phyloP scores from a whole-genome alignment of 2,329 filamentous ascomycete species.

The Aspergillus sp. region DNA sequence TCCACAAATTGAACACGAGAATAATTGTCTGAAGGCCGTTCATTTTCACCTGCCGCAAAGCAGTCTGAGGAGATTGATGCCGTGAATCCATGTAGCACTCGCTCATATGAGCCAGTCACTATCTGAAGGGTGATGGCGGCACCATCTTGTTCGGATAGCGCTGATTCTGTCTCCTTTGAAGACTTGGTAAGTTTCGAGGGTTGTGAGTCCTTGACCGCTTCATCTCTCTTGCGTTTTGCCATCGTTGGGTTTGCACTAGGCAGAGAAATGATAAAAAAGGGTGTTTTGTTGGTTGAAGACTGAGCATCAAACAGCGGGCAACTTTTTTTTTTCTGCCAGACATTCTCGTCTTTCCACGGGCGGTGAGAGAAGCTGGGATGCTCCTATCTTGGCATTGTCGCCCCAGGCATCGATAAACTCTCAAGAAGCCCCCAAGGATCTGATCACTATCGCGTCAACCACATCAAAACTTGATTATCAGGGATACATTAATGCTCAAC shows the following conservation, averaged over 20 bases:
- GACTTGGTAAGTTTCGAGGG: slow-evolving; percentile 38
- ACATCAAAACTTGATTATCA: slow-evolving; percentile 6
- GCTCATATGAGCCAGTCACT: slow-evolving; percentile 89
- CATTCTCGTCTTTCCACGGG: slow-evolving; percentile 6
- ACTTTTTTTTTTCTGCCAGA: slow-evolving; percentile 29
- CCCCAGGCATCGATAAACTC: not conserved
- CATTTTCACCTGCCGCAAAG: slow-evolving; percentile 25
- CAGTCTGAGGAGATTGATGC: slow-evolving; percentile 60
- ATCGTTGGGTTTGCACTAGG: slow-evolving; percentile 24
- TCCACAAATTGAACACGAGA: slow-evolving; percentile 71
- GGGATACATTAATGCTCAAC: not conserved
- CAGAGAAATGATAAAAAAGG: not conserved
- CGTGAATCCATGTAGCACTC: slow-evolving; percentile 84
- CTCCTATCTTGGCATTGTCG: not conserved
- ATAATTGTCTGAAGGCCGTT: slow-evolving; percentile 26
- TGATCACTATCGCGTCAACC: slow-evolving; percentile 5
- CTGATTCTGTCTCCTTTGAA: slow-evolving; percentile 16
- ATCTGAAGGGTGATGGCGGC: slow-evolving; percentile 71
- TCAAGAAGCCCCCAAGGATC: not conserved
- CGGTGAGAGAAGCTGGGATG: slow-evolving; percentile 12
- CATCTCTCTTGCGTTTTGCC: slow-evolving; percentile 48
- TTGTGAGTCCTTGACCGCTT: slow-evolving; percentile 26
- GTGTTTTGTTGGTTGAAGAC: not conserved
- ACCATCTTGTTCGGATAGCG: slow-evolving; percentile 23
- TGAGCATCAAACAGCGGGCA: slow-evolving; percentile 15